phyloP scores from a whole-genome alignment of 2,329 filamentous ascomycete genomes.

The Colletotrichum eleusines region DNA sequence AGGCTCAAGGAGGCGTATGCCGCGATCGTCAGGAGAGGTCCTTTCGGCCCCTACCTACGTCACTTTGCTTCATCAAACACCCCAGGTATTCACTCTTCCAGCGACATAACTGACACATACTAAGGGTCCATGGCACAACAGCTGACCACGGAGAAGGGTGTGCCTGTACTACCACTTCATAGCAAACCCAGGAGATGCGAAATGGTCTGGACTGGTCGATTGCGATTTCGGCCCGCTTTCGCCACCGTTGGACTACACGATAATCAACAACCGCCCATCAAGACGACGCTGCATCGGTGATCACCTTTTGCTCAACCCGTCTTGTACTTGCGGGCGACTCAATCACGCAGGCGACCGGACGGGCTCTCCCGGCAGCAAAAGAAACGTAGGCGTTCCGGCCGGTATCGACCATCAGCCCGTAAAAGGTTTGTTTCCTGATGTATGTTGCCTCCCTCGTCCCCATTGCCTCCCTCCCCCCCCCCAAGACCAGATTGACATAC shows the following conservation, averaged over 20 bases:
- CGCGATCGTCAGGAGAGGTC: not conserved
- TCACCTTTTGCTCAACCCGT: not conserved
- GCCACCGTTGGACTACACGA: constrained; percentile 5
- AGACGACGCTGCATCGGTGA: not conserved
- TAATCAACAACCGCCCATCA: not conserved
- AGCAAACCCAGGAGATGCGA: not conserved
- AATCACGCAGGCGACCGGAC: no score
- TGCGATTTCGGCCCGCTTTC: constrained; percentile 11
- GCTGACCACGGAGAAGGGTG: not conserved
- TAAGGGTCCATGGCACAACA: constrained; percentile 15
- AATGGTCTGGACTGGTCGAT: constrained; percentile 28
- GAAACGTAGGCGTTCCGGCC: not conserved
- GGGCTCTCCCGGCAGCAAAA: not conserved
- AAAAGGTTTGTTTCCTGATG: not conserved
- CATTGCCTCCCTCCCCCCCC: no score
- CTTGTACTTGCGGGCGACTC: not conserved
- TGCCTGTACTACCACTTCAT: not conserved
- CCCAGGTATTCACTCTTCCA: not conserved
- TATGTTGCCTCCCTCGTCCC: no score
- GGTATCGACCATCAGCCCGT: not conserved
- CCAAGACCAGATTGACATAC: no score
- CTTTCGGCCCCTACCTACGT: not conserved
- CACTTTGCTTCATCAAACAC: not conserved
- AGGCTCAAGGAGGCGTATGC: no score
- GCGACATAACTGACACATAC: not conserved